Evolutionary conservation across 1,284 basidiomycete genomes (phyloP), one percentile per base, ranked within the genome.

Genomic region (Puccinia hordei): DNA sequence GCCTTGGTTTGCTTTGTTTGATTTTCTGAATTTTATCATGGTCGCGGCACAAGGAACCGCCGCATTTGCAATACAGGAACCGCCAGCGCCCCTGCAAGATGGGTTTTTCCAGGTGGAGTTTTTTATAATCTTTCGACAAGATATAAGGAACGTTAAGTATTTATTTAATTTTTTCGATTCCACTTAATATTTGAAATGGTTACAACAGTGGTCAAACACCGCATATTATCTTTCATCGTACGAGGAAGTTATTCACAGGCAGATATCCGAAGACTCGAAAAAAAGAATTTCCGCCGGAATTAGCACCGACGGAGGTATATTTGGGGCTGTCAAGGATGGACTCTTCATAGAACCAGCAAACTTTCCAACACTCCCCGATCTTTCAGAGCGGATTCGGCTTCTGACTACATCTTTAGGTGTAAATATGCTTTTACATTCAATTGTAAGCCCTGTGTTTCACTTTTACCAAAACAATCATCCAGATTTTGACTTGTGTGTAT

Each of bases 1-100:
- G n/a, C 65, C 66, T 19, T 41, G 68, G 55, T 24, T 44, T 24
- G n/a, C 38, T 35, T 10, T 30, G 17, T 59, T 78, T 44, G 55
- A 78, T 71, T 17, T 78, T 5, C 17, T 71, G 12, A 69, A 69
- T 33, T 69, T 53, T 44, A n/a, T 53, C 30, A 46, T 78, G n/a
- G 38, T 33, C 30, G 76, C 51, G 5, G 76, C 12, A 71, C 46
- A 55, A 66, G 76, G 65, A 55, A n/a, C 17, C n/a, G 66, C 38
- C 17, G 49, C 66, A 8, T 55, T 69, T 71, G 76, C 65, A 4
- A 78, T 78, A 15, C 1, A 69, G 55, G 76, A 78, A 41, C 76
- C 76, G 10, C 76, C 76, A 49, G 76, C 63, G 2, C 65, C 76
- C 13, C 55, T 78, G 33, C 65, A 71, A 78, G 76, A 78, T 78